These are phyloP conservation scores for Marchantia paleacea DNA, from an alignment of 225 moss, liverwort and hornwort genomes.

Conservation along the genomic window DNA sequence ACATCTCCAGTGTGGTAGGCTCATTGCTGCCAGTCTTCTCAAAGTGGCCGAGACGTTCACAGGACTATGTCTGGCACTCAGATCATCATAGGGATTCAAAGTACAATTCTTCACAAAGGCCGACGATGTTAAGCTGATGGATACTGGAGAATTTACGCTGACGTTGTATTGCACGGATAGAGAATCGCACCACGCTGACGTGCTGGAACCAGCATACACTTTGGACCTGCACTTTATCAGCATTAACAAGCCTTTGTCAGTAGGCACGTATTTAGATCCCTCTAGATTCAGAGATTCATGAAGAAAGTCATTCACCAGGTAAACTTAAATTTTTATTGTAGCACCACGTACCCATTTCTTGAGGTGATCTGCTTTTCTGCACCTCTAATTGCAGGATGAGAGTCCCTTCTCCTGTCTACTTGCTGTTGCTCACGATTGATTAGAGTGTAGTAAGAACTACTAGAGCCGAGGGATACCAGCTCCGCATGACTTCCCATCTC, in stretches of 20 bases:
- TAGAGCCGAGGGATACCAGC: conserved; percentile 23
- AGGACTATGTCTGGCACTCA: background rate
- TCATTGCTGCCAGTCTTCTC: background rate
- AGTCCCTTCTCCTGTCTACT: background rate
- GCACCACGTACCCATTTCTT: background rate
- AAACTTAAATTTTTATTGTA: background rate
- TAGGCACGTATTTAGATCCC: background rate
- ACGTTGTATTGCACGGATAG: background rate
- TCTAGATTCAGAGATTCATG: background rate
- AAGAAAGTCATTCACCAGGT: too few species aligned
- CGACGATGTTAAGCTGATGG: background rate
- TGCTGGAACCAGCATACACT: background rate
- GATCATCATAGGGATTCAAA: background rate
- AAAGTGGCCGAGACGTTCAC: background rate
- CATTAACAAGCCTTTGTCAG: background rate
- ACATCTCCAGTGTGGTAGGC: background rate
- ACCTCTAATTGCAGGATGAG: background rate
- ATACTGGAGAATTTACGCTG: background rate
- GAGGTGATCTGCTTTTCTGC: background rate
- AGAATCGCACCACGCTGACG: background rate
- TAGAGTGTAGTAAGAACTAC: background rate
- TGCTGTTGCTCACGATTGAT: background rate
- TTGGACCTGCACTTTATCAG: background rate
- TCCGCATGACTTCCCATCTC: conserved; percentile 62
- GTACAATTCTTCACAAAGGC: background rate